A percentile compares a stretch with the other conserved stretches of the same genome.
phyloP scores from a whole-genome alignment of 805 yeast genomes.

The Saturnispora saitoi region DNA sequence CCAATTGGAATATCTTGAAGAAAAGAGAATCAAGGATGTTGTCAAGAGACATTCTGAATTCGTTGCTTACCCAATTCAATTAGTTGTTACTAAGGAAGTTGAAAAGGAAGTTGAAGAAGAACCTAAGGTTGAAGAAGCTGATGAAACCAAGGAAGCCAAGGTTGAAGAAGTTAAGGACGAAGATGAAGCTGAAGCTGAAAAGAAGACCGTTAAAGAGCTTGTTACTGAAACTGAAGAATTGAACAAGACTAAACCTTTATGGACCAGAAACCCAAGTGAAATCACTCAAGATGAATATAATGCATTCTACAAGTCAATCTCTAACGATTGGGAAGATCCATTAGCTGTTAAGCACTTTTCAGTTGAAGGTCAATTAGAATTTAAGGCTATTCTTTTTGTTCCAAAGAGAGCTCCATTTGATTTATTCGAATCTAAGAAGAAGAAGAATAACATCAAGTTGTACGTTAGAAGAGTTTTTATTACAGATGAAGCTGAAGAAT shows the following conservation, averaged over 20 bases:
- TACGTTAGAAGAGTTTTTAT: constrained; percentile 99
- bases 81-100: constrained; percentile 96
- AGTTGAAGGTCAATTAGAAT: constrained; percentile 99
- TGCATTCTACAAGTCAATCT: constrained; percentile 97
- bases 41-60: constrained; percentile 99
- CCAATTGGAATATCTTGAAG: constrained; percentile 98
- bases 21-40: constrained; percentile 98
- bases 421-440: constrained; percentile 96
- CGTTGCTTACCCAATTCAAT: constrained; percentile 98
- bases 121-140: constrained; percentile 40
- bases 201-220: constrained; percentile 83
- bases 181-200: constrained; percentile 45
- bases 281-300: constrained; percentile 97
- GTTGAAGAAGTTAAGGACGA: constrained; percentile 45
- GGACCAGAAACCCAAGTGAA: constrained; percentile 99
- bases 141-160: constrained; percentile 46
- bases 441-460: constrained; percentile 97
- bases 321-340: constrained; percentile 99
- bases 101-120: constrained; percentile 92
- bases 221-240: constrained; percentile 97
- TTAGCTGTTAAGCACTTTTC: constrained; percentile 99
- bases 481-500: constrained; percentile 98
- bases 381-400: constrained; percentile 93
- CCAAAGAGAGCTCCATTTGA: constrained; percentile 99
- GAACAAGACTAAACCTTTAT: constrained; percentile 96